Evolutionary conservation across 2,329 filamentous ascomycete species (phyloP).

Genomic region (Celoporthe dispersa): DNA sequence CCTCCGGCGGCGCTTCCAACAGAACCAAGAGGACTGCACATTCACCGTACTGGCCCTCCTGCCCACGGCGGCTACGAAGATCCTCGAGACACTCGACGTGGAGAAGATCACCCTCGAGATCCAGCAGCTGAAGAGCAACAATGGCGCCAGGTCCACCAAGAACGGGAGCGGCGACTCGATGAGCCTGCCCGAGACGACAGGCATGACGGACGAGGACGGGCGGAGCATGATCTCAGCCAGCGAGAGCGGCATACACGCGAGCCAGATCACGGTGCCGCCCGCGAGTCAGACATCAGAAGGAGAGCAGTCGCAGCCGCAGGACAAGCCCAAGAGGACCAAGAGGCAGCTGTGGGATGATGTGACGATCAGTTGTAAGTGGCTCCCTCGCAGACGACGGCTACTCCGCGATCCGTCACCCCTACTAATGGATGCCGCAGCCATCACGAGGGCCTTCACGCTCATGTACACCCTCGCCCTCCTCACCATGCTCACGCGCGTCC

Average conservation of each 20-base stretch:
- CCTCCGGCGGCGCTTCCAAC: conserved; percentile 92
- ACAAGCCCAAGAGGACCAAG: conserved; percentile 75
- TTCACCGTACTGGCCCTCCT: conserved; percentile 96
- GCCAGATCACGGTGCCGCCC: conserved; percentile 68
- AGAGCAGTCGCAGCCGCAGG: conserved; percentile 39
- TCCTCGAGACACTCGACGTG: conserved; percentile 85
- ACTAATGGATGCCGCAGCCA: conserved; percentile 57
- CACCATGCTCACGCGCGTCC: conserved; percentile 89
- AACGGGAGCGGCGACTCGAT: conserved; percentile 58
- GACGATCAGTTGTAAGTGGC: conserved; percentile 82
- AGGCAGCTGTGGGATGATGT: conserved; percentile 96
- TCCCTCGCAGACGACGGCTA: not conserved
- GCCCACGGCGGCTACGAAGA: conserved; percentile 87
- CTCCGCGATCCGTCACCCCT: not conserved
- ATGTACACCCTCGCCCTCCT: conserved; percentile 90
- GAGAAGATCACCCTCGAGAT: conserved; percentile 92
- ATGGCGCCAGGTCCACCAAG: conserved; percentile 46
- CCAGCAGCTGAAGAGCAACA: conserved; percentile 83
- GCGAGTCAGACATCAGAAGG: conserved; percentile 45
- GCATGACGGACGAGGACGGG: conserved; percentile 80
- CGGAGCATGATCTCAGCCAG: conserved; percentile 77
- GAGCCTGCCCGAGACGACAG: conserved; percentile 66
- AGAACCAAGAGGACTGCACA: conserved; percentile 98
- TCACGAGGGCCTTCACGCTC: conserved; percentile 88
- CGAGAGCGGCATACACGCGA: conserved; percentile 82